Conservation (phyloP, 2,329 filamentous ascomycete species). For the Phyllosticta citriasiana region DNA sequence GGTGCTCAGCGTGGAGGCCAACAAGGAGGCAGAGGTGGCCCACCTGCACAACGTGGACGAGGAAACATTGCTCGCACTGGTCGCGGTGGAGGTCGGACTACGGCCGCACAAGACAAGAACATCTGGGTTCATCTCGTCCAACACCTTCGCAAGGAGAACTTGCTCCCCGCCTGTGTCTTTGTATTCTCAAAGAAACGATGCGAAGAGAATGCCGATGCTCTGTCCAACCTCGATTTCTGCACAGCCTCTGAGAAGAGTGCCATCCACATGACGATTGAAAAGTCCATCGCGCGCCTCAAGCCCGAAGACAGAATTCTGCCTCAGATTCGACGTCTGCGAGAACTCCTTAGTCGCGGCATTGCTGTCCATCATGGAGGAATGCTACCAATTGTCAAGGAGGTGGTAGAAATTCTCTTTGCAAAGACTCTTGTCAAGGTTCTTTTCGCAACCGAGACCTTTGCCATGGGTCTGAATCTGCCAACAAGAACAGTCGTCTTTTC, state of each 20-base stretch:
- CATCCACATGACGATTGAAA: constrained; percentile 95
- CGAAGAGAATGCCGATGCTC: constrained; percentile 90
- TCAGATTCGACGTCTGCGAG: constrained; percentile 79
- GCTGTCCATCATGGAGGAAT: constrained; percentile 94
- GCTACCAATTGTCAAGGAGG: constrained; percentile 91
- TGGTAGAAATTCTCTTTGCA: constrained; percentile 93
- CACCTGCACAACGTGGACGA: constrained; percentile 44
- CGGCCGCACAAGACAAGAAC: constrained; percentile 87
- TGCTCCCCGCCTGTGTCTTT: constrained; percentile 91
- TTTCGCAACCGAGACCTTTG: constrained; percentile 96
- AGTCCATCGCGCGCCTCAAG: constrained; percentile 82
- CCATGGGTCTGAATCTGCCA: constrained; percentile 93
- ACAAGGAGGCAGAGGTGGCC: constrained; percentile 46
- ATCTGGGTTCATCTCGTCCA: constrained; percentile 95
- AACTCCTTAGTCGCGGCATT: constrained; percentile 77
- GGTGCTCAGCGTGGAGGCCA: constrained; percentile 30
- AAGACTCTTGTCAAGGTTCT: constrained; percentile 92
- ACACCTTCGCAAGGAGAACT: constrained; percentile 72
- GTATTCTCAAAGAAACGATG: constrained; percentile 98
- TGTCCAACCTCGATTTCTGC: constrained; percentile 92
- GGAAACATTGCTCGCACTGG: constrained; percentile 89
- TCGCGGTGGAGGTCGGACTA: constrained; percentile 74
- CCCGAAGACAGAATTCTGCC: constrained; percentile 83
- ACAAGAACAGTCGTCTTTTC: constrained; percentile 97
- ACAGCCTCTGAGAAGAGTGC: constrained; percentile 90